These are phyloP conservation scores for Grosmannia penicillata DNA, from an alignment of 2,329 filamentous ascomycete species.

Conservation along the genomic window DNA sequence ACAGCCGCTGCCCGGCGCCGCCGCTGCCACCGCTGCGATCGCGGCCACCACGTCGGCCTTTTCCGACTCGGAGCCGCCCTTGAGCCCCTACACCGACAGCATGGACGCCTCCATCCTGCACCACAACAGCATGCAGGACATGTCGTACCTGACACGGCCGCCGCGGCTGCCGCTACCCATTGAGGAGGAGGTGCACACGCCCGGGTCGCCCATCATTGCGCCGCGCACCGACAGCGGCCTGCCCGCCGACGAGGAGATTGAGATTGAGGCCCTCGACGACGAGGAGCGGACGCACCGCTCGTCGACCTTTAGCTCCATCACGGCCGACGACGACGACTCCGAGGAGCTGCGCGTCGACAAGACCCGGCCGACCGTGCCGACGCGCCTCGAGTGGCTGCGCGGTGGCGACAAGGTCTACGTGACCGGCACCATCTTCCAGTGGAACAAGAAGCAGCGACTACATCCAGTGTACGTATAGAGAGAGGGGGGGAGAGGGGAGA, in stretches of 20 bases:
- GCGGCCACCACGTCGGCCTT: no score
- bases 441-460: conserved; percentile 86
- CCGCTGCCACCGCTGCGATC: conserved; percentile 14
- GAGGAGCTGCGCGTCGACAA: conserved; percentile 63
- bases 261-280: conserved; percentile 35
- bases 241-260: conserved; percentile 39
- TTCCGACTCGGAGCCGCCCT: conserved; percentile 15
- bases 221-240: conserved; percentile 42
- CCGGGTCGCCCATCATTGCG: conserved; percentile 77
- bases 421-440: conserved; percentile 92
- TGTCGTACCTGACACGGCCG: conserved; percentile 54
- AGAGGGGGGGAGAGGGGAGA: no score
- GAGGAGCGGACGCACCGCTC: conserved; percentile 34
- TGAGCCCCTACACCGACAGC: conserved; percentile 18
- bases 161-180: conserved; percentile 86
- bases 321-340: conserved; percentile 46
- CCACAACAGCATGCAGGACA: conserved; percentile 45
- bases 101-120: conserved; percentile 29
- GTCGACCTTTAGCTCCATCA: conserved; percentile 45
- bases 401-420: conserved; percentile 87
- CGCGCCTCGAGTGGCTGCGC: conserved; percentile 69
- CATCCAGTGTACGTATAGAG: conserved; percentile 78
- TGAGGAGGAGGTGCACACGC: conserved; percentile 77
- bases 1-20: conserved; percentile 1
- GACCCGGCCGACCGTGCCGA: conserved; percentile 66